Conservation (phyloP, 2,329 filamentous ascomycete genomes). For the Fusarium sp. region DNA sequence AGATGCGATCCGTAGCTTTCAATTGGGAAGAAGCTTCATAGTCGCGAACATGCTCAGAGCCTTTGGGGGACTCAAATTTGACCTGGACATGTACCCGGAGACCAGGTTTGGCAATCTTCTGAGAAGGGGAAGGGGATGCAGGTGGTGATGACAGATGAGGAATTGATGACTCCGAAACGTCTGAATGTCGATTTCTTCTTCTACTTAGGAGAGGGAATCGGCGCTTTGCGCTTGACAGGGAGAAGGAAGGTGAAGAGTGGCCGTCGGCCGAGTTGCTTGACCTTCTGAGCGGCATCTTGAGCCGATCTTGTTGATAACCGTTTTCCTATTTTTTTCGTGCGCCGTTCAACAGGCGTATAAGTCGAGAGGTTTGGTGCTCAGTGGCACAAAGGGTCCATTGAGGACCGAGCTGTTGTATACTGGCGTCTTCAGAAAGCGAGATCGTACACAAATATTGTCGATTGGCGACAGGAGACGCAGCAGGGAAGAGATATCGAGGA, state of each 20-base stretch:
- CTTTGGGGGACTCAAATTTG: conserved; percentile 58
- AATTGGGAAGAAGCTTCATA: conserved; percentile 60
- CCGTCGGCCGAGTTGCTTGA: conserved; percentile 41
- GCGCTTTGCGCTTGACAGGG: conserved; percentile 43
- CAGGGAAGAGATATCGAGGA: conserved; percentile 14
- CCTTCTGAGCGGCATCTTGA: conserved; percentile 43
- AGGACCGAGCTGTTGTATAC: conserved; percentile 4
- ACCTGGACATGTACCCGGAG: conserved; percentile 58
- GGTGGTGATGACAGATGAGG: conserved; percentile 20
- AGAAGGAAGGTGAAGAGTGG: conserved; percentile 39
- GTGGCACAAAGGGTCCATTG: conserved; percentile 34
- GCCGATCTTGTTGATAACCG: conserved; percentile 10
- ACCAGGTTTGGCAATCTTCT: conserved; percentile 30
- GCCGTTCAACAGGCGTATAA: conserved; percentile 1
- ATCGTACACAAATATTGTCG: background rate
- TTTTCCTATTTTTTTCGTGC: background rate
- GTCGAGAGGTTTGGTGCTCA: conserved; percentile 28
- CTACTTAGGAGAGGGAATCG: conserved; percentile 48
- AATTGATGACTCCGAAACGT: conserved; percentile 37
- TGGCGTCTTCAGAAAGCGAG: conserved; percentile 3
- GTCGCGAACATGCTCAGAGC: conserved; percentile 56
- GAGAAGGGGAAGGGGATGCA: conserved; percentile 15
- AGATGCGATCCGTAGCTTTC: conserved; percentile 58
- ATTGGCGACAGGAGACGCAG: conserved; percentile 9
- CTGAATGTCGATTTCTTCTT: conserved; percentile 41